Base-by-base conservation (phyloP, 2,329 filamentous ascomycete species). In the Paecilomyces niveus region DNA sequence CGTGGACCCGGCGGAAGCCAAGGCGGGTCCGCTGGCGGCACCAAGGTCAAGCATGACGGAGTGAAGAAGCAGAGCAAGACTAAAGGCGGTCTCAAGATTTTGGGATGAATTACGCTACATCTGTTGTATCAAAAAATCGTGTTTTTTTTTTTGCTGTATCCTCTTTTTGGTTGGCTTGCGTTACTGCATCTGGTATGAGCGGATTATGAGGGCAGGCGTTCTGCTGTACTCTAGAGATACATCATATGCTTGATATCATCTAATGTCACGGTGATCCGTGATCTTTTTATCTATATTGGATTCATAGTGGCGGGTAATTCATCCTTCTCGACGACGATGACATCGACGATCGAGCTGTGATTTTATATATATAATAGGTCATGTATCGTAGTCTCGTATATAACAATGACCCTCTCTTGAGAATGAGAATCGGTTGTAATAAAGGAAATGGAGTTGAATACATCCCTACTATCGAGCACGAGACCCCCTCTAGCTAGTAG, bases 61-160 rank as follows among this genome's bases (percentile, higher is more conserved):
- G 66, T 78, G 55, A 79, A 78, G 65, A 78, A 79, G 63, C 68
- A 72, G 4, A 69, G 71, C 10, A 79, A 79, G 67, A 79, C 76
- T 0, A 78, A 76, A 64, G 75, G 74, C 35, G 77, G 76, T 24
- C 61, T 78, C 62, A 76, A 71, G 63, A 74, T 79, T 53, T 60
- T 79, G 54, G 76, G 76, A 52, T 79, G 64, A 74, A 54, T 15
- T 6, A 52, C 18, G n/a, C 6, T 13, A 52, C 18, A 50, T 32
- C 22, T 9, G 15, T 52, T 45, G 21, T 31, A 13, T 22, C 8
- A 32, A 9, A 26, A 8, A 18, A 21, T 45, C 15, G 9, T 18
- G 6, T 21, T 33, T 32, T 62, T 49, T 61, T 64, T 39, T 62
- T 70, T n/a, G n/a, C 9, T 64, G 67, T 1, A 53, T 66, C 45